Base-by-base conservation (phyloP, 2,329 filamentous ascomycete species). In the Hansfordia pulvinata region DNA sequence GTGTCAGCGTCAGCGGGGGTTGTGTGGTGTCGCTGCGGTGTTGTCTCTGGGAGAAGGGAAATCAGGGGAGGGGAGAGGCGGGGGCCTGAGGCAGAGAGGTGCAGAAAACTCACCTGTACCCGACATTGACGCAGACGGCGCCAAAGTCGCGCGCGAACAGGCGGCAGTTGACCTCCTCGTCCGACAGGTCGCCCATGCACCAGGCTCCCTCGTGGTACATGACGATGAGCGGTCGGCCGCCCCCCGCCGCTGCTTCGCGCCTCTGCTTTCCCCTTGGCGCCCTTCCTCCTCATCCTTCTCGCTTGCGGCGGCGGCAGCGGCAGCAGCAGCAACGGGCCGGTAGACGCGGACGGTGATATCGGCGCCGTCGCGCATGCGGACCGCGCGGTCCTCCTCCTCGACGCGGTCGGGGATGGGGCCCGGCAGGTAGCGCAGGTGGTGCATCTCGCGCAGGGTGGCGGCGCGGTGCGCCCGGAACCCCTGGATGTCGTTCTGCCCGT, bases 121-220 rank as follows among this genome's bases (percentile, higher is more conserved):
- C 47, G 8, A 58, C 47, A 35, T 52, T 56, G 6, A 62, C 45
- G 11, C 50, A 52, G 3, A 56, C 46, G n/a, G 50, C 56, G 2
- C 49, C 51, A 8, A 56, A 15, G 3, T 44, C 41, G 9, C 42
- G 31, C 4, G 36, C 37, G 20, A 48, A 52, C 21, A 43, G 35
- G 26, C 44, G 40, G 24, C 49, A 53, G 8, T 50, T 38, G 6
- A 38, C 30, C 15, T 40, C 40, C 27, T 52, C 47, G n/a, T 43
- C 41, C 31, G 46, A 36, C n/a, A 49, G 25, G 9, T 43, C 44
- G 1, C 51, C 51, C 23, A 53, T 39, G 22, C 36, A 38, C 34
- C 45, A 53, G 1, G 42, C 50, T 10, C 50, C 51, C 9, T 51
- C 50, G 26, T 53, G 51, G 16, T 40, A 52, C 31, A 44, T 39